Conservation (phyloP, 345 rosid species). For the Clausena lansium region DNA sequence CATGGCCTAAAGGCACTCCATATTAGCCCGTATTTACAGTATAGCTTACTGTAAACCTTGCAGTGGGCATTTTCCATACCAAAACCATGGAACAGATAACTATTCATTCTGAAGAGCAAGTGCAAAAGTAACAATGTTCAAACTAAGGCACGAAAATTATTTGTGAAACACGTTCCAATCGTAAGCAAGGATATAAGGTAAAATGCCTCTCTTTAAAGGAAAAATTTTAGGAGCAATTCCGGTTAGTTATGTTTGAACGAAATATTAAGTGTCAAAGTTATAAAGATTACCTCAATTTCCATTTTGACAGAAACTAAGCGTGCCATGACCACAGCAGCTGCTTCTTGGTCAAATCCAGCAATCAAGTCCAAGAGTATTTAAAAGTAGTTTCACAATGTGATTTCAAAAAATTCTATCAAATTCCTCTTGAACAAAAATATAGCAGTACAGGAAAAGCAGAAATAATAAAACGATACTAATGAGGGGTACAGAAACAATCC, state of each 20-base stretch:
- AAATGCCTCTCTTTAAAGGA: background rate
- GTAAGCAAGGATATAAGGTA: background rate
- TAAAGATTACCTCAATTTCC: conserved; percentile 80
- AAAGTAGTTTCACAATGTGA: background rate
- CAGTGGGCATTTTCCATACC: background rate
- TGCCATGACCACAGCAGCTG: conserved; percentile 95
- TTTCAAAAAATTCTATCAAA: background rate
- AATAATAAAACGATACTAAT: background rate
- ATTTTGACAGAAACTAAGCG: conserved; percentile 88
- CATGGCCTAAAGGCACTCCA: background rate
- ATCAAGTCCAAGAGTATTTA: conserved; percentile 70
- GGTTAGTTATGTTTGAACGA: background rate
- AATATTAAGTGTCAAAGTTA: background rate
- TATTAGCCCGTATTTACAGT: background rate
- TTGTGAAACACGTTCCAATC: background rate
- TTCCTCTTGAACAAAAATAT: background rate
- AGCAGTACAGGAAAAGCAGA: background rate
- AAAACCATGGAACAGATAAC: background rate
- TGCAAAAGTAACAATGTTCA: background rate
- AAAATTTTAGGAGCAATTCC: background rate
- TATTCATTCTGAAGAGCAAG: background rate
- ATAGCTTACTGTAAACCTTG: no score
- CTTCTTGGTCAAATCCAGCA: conserved; percentile 99
- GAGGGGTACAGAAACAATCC: background rate
- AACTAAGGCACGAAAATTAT: background rate